A percentile compares a stretch with the other conserved stretches of the same genome.
These are phyloP conservation scores for Fragaria ananassa DNA, from an alignment of 306 rosid species.

Conservation along the genomic window DNA sequence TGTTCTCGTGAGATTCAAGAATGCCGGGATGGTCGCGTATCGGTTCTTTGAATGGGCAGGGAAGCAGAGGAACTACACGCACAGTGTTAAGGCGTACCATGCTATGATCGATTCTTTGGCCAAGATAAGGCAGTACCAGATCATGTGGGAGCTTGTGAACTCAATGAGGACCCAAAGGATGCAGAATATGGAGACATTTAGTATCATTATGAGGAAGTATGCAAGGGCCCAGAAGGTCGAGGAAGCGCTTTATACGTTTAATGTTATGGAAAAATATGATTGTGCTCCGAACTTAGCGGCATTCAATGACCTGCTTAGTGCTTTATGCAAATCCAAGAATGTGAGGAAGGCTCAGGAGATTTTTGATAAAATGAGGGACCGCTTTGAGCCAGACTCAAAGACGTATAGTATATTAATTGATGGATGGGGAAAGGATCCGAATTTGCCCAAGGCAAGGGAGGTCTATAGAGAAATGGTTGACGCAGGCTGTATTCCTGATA, in stretches of 20 bases:
- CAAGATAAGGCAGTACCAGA: slow-evolving; percentile 76
- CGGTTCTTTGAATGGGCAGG: slow-evolving; percentile 83
- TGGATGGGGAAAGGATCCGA: slow-evolving; percentile 90
- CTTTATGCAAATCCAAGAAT: slow-evolving; percentile 79
- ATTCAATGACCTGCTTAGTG: slow-evolving; percentile 70
- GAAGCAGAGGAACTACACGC: slow-evolving; percentile 52
- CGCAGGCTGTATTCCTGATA: slow-evolving; percentile 61
- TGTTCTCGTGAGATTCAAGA: slow-evolving; percentile 62
- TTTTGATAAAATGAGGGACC: slow-evolving; percentile 59
- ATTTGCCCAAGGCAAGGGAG: slow-evolving; percentile 77
- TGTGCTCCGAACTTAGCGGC: slow-evolving; percentile 61
- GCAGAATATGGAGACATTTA: slow-evolving; percentile 82
- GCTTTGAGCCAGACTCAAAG: slow-evolving; percentile 62
- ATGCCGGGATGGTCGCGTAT: slow-evolving; percentile 77
- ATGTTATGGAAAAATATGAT: slow-evolving; percentile 71
- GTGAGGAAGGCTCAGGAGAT: slow-evolving; percentile 94
- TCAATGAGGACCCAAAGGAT: slow-evolving; percentile 58
- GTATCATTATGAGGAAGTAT: slow-evolving; percentile 81
- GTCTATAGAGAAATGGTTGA: slow-evolving; percentile 64
- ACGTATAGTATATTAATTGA: slow-evolving; percentile 72
- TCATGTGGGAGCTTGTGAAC: slow-evolving; percentile 83
- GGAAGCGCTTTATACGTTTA: slow-evolving; percentile 77
- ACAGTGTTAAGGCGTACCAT: slow-evolving; percentile 67
- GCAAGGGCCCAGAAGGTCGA: slow-evolving; percentile 77
- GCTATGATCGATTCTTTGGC: slow-evolving; percentile 72